Evolutionary conservation across 75 land plant genomes (phyloP).

Genomic region (Pinus taeda): DNA sequence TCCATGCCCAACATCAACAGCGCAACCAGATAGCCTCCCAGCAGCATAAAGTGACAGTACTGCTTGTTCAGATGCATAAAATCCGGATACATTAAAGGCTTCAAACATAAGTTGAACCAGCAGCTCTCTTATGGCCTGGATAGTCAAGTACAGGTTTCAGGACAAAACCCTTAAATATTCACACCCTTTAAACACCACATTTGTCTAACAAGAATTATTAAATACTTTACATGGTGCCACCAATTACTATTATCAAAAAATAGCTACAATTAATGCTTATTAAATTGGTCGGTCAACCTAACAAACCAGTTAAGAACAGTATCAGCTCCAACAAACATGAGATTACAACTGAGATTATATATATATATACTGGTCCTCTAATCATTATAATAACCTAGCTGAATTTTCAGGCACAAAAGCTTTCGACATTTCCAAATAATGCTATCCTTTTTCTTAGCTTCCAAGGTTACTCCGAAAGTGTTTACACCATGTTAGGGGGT

Average conservation of each 20-base stretch:
- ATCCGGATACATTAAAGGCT: slow-evolving; percentile 89
- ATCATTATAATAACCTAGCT: not conserved
- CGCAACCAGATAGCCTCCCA: slow-evolving; percentile 98
- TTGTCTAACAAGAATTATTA: not conserved
- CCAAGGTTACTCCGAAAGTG: too few relatives aligned
- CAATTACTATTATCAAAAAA: not conserved
- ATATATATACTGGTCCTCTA: not conserved
- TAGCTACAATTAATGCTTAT: not conserved
- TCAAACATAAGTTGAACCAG: slow-evolving; percentile 98
- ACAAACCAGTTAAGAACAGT: not conserved
- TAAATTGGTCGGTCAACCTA: not conserved
- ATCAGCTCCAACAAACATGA: not conserved
- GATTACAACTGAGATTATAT: not conserved
- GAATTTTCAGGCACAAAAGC: not conserved
- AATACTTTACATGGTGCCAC: not conserved
- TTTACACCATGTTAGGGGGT: too few relatives aligned
- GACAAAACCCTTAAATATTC: not conserved
- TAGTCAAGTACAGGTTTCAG: not conserved
- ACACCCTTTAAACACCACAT: not conserved
- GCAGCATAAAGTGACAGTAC: slow-evolving; percentile 96
- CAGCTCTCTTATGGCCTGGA: slow-evolving; percentile 84
- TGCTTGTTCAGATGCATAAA: slow-evolving; percentile 99
- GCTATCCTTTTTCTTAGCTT: too few relatives aligned
- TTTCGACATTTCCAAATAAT: not conserved
- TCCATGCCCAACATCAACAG: slow-evolving; percentile 98